These are phyloP conservation scores for Monosporozyma yasuniensis DNA, from an alignment of 805 yeast genomes.

Conservation along the genomic window DNA sequence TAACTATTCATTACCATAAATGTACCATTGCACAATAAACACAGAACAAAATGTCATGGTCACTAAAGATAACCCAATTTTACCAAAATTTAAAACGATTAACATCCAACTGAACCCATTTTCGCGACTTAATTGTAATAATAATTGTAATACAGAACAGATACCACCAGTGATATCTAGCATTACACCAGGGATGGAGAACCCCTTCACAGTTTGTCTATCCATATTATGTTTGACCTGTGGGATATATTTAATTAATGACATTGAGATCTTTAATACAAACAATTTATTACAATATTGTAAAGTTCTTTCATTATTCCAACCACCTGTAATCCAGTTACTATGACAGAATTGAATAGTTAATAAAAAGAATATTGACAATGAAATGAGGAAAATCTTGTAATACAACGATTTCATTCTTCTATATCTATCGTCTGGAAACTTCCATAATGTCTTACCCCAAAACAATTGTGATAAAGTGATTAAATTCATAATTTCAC, in stretches of 20 bases:
- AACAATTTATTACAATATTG: slow-evolving; percentile 21
- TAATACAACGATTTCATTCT: slow-evolving; percentile 21
- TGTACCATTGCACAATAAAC: slow-evolving; percentile 33
- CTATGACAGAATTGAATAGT: slow-evolving; percentile 11
- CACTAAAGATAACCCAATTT: slow-evolving; percentile 33
- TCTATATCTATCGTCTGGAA: slow-evolving; percentile 17
- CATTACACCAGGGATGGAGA: slow-evolving; percentile 52
- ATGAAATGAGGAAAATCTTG: slow-evolving; percentile 12
- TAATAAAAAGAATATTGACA: slow-evolving; percentile 10
- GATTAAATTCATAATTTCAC: slow-evolving; percentile 34
- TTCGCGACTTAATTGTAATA: slow-evolving; percentile 15
- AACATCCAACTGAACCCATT: slow-evolving; percentile 17
- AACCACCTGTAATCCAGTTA: slow-evolving; percentile 5
- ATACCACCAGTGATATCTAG: slow-evolving; percentile 34
- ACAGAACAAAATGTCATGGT: slow-evolving; percentile 33
- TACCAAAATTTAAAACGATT: slow-evolving; percentile 32
- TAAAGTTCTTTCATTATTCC: slow-evolving; percentile 19
- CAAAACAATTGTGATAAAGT: slow-evolving; percentile 34
- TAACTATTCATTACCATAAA: slow-evolving; percentile 7
- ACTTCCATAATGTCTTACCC: slow-evolving; percentile 32
- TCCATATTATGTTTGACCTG: slow-evolving; percentile 75
- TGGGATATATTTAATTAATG: slow-evolving; percentile 55
- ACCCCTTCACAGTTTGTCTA: slow-evolving; percentile 75
- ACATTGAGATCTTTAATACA: slow-evolving; percentile 37
- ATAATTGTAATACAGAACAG: slow-evolving; percentile 24